Evolutionary conservation across 805 yeast genomes (phyloP).

Genomic region (Dipodascus albidus): DNA sequence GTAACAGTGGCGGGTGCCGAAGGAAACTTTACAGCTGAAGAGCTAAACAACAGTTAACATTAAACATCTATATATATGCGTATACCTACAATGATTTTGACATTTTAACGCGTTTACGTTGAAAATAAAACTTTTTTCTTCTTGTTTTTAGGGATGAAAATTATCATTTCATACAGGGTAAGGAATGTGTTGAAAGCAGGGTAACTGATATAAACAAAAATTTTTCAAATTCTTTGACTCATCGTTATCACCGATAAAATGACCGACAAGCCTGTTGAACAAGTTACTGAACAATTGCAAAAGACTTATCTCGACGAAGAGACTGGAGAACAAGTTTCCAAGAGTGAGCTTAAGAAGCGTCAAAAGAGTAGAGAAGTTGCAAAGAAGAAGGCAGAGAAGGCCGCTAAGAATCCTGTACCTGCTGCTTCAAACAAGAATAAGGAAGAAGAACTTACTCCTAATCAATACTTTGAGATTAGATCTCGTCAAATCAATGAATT

Average conservation of each 20-base stretch:
- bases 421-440: slow-evolving; percentile 28
- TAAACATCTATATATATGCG: neutral
- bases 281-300: slow-evolving; percentile 57
- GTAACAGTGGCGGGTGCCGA: slow-evolving; percentile 9
- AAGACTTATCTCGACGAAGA: slow-evolving; percentile 66
- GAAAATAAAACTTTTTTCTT: neutral
- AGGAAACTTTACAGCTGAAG: slow-evolving; percentile 6
- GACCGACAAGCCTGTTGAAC: slow-evolving; percentile 29
- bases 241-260: neutral
- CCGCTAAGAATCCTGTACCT: slow-evolving; percentile 39
- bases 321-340: slow-evolving; percentile 95
- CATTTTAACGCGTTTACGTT: too few relatives aligned
- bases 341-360: slow-evolving; percentile 92
- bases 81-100: neutral
- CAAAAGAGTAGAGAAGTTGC: slow-evolving; percentile 79
- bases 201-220: neutral
- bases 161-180: neutral
- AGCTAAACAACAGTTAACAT: neutral
- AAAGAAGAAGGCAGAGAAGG: slow-evolving; percentile 88
- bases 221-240: neutral
- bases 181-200: neutral
- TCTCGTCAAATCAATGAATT: slow-evolving; percentile 78
- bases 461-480: slow-evolving; percentile 89
- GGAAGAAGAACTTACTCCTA: slow-evolving; percentile 82
- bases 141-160: neutral